Conservation (phyloP, 2,329 filamentous ascomycete genomes). For the Geosmithia flava region DNA sequence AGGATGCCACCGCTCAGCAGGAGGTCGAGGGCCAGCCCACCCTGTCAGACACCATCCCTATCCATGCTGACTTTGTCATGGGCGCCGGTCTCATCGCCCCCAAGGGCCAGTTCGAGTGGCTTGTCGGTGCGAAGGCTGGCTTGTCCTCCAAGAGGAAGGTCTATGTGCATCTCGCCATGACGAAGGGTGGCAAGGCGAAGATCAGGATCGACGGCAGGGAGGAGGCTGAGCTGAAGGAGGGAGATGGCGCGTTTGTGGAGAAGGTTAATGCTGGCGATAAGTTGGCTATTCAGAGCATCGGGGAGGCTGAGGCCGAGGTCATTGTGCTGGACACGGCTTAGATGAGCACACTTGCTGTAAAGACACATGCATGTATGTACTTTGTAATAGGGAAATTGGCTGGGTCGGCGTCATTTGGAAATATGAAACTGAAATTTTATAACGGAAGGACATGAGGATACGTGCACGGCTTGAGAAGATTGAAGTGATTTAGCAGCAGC, state of each 20-base stretch:
- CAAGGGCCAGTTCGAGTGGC: constrained; percentile 54
- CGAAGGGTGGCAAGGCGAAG: constrained; percentile 61
- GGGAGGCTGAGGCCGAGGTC: constrained; percentile 58
- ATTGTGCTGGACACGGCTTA: constrained; percentile 52
- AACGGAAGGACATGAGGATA: too few species aligned
- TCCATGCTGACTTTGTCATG: constrained; percentile 79
- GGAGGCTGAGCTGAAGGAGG: constrained; percentile 54
- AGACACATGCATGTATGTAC: too few species aligned
- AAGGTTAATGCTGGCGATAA: constrained; percentile 51
- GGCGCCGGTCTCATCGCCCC: constrained; percentile 62
- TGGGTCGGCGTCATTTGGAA: too few species aligned
- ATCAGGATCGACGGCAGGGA: constrained; percentile 56
- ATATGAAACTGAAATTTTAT: too few species aligned
- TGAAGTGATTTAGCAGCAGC: too few species aligned
- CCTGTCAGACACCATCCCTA: constrained; percentile 59
- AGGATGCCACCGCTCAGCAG: constrained; percentile 45
- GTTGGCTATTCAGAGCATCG: constrained; percentile 53
- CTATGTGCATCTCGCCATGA: constrained; percentile 72
- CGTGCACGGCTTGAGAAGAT: too few species aligned
- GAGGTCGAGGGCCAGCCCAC: constrained; percentile 52
- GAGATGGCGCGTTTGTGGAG: constrained; percentile 70
- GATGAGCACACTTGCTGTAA: constrained; percentile 2
- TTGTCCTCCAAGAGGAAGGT: constrained; percentile 53
- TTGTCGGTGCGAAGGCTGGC: constrained; percentile 47
- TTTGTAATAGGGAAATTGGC: too few species aligned